phyloP scores from a whole-genome alignment of 495 filamentous ascomycete species.

The Xylona heveae region DNA sequence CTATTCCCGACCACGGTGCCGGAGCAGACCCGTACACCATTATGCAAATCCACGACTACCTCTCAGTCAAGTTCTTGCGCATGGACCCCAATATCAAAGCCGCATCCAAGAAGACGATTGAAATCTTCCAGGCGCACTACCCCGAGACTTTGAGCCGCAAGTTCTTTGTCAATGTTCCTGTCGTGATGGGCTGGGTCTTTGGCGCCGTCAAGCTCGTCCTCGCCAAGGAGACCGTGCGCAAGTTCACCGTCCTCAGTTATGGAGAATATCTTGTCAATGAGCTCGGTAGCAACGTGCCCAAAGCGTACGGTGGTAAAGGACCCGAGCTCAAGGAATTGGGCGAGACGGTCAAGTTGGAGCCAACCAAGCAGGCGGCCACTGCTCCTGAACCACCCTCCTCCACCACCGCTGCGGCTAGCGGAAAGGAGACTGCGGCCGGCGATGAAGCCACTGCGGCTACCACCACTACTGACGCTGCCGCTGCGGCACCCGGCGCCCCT shows the following conservation, averaged over 20 bases:
- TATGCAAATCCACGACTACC: conserved; percentile 80
- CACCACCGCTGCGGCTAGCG: no score
- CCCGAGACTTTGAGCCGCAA: conserved; percentile 75
- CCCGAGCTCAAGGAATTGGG: conserved; percentile 9
- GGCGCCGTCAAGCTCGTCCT: conserved; percentile 58
- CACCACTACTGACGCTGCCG: no score
- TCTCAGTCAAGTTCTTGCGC: conserved; percentile 59
- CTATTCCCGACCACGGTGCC: conserved; percentile 46
- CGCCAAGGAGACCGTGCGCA: conserved; percentile 57
- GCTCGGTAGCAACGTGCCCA: conserved; percentile 37
- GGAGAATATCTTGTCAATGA: conserved; percentile 46
- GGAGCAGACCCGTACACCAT: conserved; percentile 62
- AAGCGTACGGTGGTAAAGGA: conserved; percentile 50
- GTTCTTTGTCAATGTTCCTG: conserved; percentile 81
- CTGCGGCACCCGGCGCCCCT: no score
- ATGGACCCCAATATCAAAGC: conserved; percentile 44
- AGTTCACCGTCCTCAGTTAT: conserved; percentile 65
- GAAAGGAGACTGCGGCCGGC: no score
- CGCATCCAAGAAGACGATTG: conserved; percentile 57
- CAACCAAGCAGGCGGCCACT: neutral
- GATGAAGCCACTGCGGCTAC: no score
- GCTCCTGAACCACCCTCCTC: no score
- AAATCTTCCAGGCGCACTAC: conserved; percentile 55
- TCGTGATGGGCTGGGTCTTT: conserved; percentile 77
- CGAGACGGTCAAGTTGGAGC: conserved; percentile 10